Conservation (phyloP, 176 grass and related monocot species). For the Puccinellia tenuiflora region DNA sequence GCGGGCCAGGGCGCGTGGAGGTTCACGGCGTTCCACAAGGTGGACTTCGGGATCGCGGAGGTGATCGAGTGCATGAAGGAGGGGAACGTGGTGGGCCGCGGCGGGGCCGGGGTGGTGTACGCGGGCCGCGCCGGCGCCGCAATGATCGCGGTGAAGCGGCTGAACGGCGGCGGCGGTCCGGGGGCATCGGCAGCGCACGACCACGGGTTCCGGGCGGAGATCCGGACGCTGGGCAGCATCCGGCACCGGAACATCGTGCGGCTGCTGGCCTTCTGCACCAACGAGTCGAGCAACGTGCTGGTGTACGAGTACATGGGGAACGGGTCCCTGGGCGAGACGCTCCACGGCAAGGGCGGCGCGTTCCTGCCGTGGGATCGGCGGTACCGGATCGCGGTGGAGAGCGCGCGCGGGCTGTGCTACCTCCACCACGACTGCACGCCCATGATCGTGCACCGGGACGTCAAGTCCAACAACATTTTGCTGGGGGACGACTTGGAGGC, state of each 20-base stretch:
- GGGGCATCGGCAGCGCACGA: constrained; percentile 20
- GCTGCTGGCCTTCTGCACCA: constrained; percentile 69
- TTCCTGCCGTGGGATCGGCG: constrained; percentile 63
- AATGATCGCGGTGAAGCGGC: constrained; percentile 89
- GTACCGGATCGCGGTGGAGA: constrained; percentile 73
- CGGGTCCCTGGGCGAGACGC: constrained; percentile 66
- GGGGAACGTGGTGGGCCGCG: constrained; percentile 79
- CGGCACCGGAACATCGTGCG: constrained; percentile 94
- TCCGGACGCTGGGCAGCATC: constrained; percentile 84
- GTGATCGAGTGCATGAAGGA: constrained; percentile 98
- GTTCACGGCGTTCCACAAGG: constrained; percentile 80
- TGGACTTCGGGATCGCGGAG: constrained; percentile 74
- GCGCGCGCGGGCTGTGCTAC: constrained; percentile 88
- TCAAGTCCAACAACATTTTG: constrained; percentile 98
- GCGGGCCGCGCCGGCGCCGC: constrained; percentile 25
- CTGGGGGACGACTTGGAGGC: constrained; percentile 64
- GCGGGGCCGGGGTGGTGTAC: constrained; percentile 86
- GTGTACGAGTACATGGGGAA: constrained; percentile 98
- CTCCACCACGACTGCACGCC: constrained; percentile 89
- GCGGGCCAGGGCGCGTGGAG: constrained; percentile 27
- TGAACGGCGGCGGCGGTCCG: constrained; percentile 17
- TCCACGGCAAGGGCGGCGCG: constrained; percentile 69
- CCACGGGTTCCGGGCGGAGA: constrained; percentile 82
- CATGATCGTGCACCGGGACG: constrained; percentile 91
- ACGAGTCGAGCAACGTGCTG: constrained; percentile 52